A percentile compares a stretch with the other conserved stretches of the same genome.
Conservation (phyloP, 2,329 filamentous ascomycete species). For the Fusarium gaditjirri region DNA sequence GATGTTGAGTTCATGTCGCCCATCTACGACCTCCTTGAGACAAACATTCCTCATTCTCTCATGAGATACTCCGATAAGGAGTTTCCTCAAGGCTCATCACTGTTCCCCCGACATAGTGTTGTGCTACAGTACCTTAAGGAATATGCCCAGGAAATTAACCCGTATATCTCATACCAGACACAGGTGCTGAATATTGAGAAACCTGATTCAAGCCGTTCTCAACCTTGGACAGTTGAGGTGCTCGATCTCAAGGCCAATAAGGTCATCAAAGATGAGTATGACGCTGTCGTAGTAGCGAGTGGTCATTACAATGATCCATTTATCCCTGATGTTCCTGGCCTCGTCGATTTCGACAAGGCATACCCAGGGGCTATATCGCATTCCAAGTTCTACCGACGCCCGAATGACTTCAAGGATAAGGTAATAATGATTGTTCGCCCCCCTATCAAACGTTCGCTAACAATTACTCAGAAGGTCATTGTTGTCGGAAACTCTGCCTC, state of each 20-base stretch:
- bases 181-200: conserved; percentile 64
- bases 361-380: conserved; percentile 66
- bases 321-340: conserved; percentile 66
- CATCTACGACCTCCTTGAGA: conserved; percentile 76
- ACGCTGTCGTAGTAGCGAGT: conserved; percentile 71
- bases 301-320: conserved; percentile 72
- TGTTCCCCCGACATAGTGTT: conserved; percentile 73
- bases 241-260: conserved; percentile 45
- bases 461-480: conserved; percentile 66
- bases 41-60: conserved; percentile 77
- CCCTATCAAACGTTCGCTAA: neutral
- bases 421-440: conserved; percentile 14
- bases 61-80: conserved; percentile 75
- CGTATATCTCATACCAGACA: conserved; percentile 68
- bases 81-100: conserved; percentile 66
- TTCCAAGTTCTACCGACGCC: conserved; percentile 74
- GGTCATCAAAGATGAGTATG: conserved; percentile 55
- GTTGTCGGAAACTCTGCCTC: conserved; percentile 79
- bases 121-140: conserved; percentile 73
- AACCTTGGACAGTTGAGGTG: conserved; percentile 58
- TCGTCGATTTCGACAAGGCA: conserved; percentile 61
- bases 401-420: conserved; percentile 48
- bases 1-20: conserved; percentile 71
- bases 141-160: conserved; percentile 69
- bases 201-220: neutral